These are phyloP conservation scores for Claviceps humidiphila DNA, from an alignment of 2,329 filamentous ascomycete genomes.

Conservation along the genomic window DNA sequence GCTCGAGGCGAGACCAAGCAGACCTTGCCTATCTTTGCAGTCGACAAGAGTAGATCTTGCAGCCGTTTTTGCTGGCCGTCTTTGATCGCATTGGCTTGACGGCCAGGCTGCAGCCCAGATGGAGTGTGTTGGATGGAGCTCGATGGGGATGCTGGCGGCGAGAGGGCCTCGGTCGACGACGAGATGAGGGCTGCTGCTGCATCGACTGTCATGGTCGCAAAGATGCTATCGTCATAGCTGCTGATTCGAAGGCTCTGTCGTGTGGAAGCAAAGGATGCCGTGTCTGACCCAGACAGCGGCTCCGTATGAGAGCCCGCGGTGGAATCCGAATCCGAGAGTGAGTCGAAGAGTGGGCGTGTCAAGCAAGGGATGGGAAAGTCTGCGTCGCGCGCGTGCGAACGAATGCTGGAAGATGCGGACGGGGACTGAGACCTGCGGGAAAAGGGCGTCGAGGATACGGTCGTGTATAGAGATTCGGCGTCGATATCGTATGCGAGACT, in stretches of 20 bases:
- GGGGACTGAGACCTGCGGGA: not conserved
- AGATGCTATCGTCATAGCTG: conserved; percentile 5
- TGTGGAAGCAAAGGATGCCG: not conserved
- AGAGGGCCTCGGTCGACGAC: conserved; percentile 1
- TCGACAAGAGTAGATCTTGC: conserved; percentile 27
- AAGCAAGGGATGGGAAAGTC: not conserved
- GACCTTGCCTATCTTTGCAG: conserved; percentile 26
- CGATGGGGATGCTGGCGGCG: not conserved
- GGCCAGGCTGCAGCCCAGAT: not conserved
- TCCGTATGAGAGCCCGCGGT: not conserved
- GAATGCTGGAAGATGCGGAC: not conserved
- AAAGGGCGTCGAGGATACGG: not conserved
- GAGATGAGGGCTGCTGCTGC: conserved; percentile 5
- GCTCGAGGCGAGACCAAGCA: conserved; percentile 33
- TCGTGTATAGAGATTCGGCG: conserved; percentile 3
- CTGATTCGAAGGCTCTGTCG: conserved; percentile 1
- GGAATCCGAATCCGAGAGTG: not conserved
- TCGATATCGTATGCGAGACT: conserved; percentile 3
- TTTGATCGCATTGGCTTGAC: not conserved
- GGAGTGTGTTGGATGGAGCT: not conserved
- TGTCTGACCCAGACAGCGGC: not conserved
- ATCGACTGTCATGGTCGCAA: conserved; percentile 7
- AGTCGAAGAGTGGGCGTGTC: not conserved
- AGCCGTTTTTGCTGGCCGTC: conserved; percentile 6
- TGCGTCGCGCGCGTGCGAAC: not conserved